phyloP scores from a whole-genome alignment of 768 basidiomycete genomes.

The Pleurotus tuber-regium region DNA sequence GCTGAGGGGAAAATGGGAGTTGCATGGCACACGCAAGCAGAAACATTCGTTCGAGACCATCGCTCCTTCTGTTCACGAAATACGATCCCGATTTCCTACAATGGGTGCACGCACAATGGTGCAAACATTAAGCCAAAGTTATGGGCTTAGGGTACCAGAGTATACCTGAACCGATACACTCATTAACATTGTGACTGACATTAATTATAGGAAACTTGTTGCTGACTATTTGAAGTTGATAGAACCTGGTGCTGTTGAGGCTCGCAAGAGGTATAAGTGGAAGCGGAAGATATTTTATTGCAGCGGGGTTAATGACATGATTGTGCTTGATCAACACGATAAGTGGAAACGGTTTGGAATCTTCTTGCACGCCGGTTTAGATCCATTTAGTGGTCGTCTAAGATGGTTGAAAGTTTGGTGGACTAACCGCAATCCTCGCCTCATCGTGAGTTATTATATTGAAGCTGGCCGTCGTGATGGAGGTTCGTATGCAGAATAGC shows the following conservation, averaged over 20 bases:
- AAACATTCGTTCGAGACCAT: constrained; percentile 16
- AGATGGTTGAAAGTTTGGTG: constrained; percentile 34
- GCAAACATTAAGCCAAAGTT: constrained; percentile 13
- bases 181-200: too few relatives aligned
- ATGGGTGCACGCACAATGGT: constrained; percentile 15
- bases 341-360: constrained; percentile 33
- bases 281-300: constrained; percentile 23
- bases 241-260: constrained; percentile 14
- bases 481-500: constrained; percentile 13
- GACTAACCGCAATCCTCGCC: constrained; percentile 34
- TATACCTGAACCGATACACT: background rate
- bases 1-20: background rate
- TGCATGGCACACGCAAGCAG: constrained; percentile 15
- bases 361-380: constrained; percentile 27
- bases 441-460: constrained; percentile 34
- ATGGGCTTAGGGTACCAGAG: constrained; percentile 14
- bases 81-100: constrained; percentile 10
- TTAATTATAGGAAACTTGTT: constrained; percentile 12
- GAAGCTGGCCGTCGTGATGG: constrained; percentile 20
- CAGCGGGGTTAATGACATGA: constrained; percentile 31
- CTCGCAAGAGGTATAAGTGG: constrained; percentile 12
- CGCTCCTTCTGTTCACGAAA: constrained; percentile 3
- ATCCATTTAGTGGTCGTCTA: constrained; percentile 25
- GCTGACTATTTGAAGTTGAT: constrained; percentile 7
- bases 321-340: constrained; percentile 33